Evolutionary conservation across 2,329 filamentous ascomycete genomes (phyloP).

Genomic region (Diaporthe sp.): DNA sequence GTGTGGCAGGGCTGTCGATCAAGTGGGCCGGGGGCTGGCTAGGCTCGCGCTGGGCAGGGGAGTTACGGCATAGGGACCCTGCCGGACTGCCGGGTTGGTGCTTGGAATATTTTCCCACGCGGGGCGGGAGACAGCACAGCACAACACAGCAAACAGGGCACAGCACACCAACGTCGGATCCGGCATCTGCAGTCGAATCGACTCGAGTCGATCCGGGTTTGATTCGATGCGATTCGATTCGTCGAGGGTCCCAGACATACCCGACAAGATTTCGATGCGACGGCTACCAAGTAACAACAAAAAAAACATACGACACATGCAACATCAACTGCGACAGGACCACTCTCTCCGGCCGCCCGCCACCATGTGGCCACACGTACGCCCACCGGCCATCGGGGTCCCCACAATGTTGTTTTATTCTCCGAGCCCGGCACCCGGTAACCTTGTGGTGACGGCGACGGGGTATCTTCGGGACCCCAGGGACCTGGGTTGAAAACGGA

Average conservation of each 20-base stretch:
- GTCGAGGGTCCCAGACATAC: background rate
- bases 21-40: conserved; percentile 33
- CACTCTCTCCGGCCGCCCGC: background rate
- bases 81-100: conserved; percentile 5
- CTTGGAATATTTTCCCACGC: background rate
- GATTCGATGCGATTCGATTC: background rate
- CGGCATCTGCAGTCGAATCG: conserved; percentile 1
- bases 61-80: background rate
- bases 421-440: conserved; percentile 18
- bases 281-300: background rate
- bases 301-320: conserved; percentile 12
- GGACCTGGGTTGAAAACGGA: background rate
- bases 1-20: conserved; percentile 30
- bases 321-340: conserved; percentile 15
- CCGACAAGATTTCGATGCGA: background rate
- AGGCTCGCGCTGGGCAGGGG: conserved; percentile 5
- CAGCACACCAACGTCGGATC: background rate
- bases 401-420: conserved; percentile 11
- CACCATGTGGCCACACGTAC: background rate
- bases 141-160: background rate
- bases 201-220: background rate
- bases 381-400: background rate
- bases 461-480: background rate
- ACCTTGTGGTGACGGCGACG: background rate
- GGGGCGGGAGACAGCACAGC: background rate